phyloP scores from a whole-genome alignment of 2,329 filamentous ascomycete species.

The Cytospora piceae region DNA sequence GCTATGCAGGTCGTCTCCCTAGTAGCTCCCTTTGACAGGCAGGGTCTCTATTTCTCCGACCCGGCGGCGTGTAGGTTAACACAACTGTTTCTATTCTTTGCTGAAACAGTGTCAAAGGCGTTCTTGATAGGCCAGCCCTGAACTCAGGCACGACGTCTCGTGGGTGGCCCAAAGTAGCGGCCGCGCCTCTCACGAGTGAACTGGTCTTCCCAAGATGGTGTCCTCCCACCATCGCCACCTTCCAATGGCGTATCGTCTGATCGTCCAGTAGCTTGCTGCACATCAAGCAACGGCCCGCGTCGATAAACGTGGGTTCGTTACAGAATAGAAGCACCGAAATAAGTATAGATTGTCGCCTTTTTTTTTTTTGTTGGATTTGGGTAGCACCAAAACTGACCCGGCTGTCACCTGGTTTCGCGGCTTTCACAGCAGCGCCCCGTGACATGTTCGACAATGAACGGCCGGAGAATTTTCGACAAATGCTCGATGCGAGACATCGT shows the following conservation, averaged over 20 bases:
- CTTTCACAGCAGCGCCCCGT: slow-evolving; percentile 27
- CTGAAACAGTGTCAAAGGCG: slow-evolving; percentile 35
- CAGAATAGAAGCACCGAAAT: slow-evolving; percentile 15
- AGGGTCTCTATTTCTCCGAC: slow-evolving; percentile 20
- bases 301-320: slow-evolving; percentile 23
- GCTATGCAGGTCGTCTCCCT: slow-evolving; percentile 15
- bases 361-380: slow-evolving; percentile 16
- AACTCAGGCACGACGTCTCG: slow-evolving; percentile 22
- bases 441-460: slow-evolving; percentile 31
- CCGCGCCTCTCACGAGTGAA: slow-evolving; percentile 27
- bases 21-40: slow-evolving; percentile 13
- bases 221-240: slow-evolving; percentile 15
- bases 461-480: slow-evolving; percentile 21
- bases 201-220: slow-evolving; percentile 5
- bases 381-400: slow-evolving; percentile 16
- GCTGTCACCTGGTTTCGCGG: slow-evolving; percentile 19
- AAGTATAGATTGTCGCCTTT: slow-evolving; percentile 8
- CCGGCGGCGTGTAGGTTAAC: slow-evolving; percentile 23
- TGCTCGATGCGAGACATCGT: slow-evolving; percentile 30
- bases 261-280: slow-evolving; percentile 16
- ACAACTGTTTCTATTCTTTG: slow-evolving; percentile 35
- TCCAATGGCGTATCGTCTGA: slow-evolving; percentile 10
- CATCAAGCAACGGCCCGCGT: slow-evolving; percentile 28
- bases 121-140: slow-evolving; percentile 25
- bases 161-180: slow-evolving; percentile 27